Percentiles rank a stretch among this genome's conserved stretches.
These are phyloP conservation scores for Canavalia ensiformis DNA, from an alignment of 306 rosid genomes.

Conservation along the genomic window DNA sequence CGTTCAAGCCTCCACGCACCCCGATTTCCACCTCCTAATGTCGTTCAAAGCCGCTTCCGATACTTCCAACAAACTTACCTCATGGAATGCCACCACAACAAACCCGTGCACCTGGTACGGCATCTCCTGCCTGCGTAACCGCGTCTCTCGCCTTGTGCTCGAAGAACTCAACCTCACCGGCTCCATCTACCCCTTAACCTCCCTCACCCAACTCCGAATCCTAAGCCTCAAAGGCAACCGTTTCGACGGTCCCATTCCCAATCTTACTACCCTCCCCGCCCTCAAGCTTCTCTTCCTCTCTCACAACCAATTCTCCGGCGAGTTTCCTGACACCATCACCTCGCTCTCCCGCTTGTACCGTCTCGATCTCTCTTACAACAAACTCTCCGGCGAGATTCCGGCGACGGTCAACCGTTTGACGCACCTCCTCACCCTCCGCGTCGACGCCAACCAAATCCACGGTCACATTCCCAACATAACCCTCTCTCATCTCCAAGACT, in stretches of 20 bases:
- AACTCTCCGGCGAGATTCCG: constrained; percentile 72
- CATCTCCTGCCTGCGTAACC: constrained; percentile 64
- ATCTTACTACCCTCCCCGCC: constrained; percentile 68
- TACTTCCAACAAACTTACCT: constrained; percentile 56
- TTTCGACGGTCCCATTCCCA: constrained; percentile 70
- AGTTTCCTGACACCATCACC: constrained; percentile 55
- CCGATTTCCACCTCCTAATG: constrained; percentile 63
- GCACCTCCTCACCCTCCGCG: constrained; percentile 75
- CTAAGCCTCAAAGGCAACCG: constrained; percentile 82
- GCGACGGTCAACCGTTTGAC: constrained; percentile 56
- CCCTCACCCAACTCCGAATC: constrained; percentile 71
- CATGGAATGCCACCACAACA: constrained; percentile 70
- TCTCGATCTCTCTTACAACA: constrained; percentile 81
- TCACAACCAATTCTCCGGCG: constrained; percentile 70
- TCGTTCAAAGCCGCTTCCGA: constrained; percentile 73
- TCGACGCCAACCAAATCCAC: constrained; percentile 61
- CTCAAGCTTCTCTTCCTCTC: constrained; percentile 77
- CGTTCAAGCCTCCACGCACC: constrained; percentile 38
- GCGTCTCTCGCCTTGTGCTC: constrained; percentile 80
- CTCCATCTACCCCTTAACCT: constrained; percentile 60
- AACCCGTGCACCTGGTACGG: constrained; percentile 74
- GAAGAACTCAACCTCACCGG: constrained; percentile 67
- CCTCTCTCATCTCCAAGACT: constrained; percentile 66
- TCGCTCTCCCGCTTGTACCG: constrained; percentile 77
- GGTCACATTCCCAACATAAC: constrained; percentile 64